Evolutionary conservation across 345 rosid genomes (phyloP).

Genomic region (Euphorbia peplus): DNA sequence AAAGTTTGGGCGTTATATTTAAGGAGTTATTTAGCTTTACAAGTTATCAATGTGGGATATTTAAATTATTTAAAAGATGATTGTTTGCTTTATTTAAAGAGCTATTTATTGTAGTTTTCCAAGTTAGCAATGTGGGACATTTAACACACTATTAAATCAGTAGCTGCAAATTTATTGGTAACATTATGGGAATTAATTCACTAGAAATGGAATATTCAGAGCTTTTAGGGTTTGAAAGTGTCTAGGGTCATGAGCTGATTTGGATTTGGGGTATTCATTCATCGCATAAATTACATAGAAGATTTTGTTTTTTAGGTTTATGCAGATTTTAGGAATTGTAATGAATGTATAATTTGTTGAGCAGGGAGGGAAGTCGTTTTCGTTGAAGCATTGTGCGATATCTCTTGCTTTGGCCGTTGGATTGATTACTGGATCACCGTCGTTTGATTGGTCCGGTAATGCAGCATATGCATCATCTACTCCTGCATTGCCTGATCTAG

Average conservation of each 20-base stretch:
- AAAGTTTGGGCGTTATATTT: no score
- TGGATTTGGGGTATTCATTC: not conserved
- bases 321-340: not conserved
- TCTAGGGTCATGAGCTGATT: not conserved
- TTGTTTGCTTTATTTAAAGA: no score
- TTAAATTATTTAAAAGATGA: no score
- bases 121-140: no score
- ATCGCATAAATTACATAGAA: not conserved
- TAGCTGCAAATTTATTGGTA: slow-evolving; percentile 2
- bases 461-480: slow-evolving; percentile 52
- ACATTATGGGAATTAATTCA: not conserved
- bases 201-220: not conserved
- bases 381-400: slow-evolving; percentile 75
- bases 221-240: not conserved
- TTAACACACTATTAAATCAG: not conserved
- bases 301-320: not conserved
- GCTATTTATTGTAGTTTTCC: no score
- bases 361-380: slow-evolving; percentile 51
- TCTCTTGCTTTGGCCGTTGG: slow-evolving; percentile 73
- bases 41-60: no score
- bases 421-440: slow-evolving; percentile 54
- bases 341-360: slow-evolving; percentile 8
- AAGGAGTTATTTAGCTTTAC: no score
- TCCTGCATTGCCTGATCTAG: slow-evolving; percentile 64
- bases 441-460: slow-evolving; percentile 37